Base-by-base conservation (phyloP, 495 filamentous ascomycete species). In the Penicillium desertorum region DNA sequence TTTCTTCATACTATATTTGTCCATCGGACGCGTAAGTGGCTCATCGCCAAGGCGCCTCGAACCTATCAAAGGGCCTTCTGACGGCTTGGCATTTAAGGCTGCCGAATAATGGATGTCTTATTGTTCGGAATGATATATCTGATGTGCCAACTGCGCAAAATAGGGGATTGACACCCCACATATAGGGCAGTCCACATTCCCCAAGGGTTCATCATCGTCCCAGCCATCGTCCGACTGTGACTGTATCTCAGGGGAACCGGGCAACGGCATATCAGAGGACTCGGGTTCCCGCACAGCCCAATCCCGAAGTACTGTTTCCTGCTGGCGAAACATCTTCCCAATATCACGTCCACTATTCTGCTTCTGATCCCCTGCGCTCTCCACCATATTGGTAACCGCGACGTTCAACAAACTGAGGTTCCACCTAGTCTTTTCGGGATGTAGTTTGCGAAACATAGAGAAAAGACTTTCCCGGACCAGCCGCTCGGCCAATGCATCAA, bases 391-490 rank as follows among this genome's bases (percentile, higher is more conserved):
- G 2, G 89, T 88, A 2, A 91, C 91, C 20, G 89, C 91, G 14
- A 98, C 71, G 64, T 98, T 98, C 49, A 98, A 72, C 41, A 96
- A 67, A 51, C 87, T 88, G 14, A 96, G 72, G 62, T 91, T 87
- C 87, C 89, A 95, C 6, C 83, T 87, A 4, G 75, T 76, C 56
- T 80, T 81, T 59, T 84, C 83, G 0, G 86, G 84, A 60, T 93
- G 86, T 14, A 96, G 73, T 56, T 82, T 85, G 12, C 83, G 82
- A 62, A 96, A 94, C 68, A 95, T 76, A 0, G 82, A 79, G 6
- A 91, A 52, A 12, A 91, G 68, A 20, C 72, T 70, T 41, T 93
- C 90, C 3, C 77, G 67, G 3, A 92, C 90, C 0, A 98, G 71
- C 54, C 80, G 79, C 58, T 88, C 86, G 5, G 83, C 87, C 45